phyloP scores from a whole-genome alignment of 2,329 filamentous ascomycete genomes.

The Escovopsis sp. region DNA sequence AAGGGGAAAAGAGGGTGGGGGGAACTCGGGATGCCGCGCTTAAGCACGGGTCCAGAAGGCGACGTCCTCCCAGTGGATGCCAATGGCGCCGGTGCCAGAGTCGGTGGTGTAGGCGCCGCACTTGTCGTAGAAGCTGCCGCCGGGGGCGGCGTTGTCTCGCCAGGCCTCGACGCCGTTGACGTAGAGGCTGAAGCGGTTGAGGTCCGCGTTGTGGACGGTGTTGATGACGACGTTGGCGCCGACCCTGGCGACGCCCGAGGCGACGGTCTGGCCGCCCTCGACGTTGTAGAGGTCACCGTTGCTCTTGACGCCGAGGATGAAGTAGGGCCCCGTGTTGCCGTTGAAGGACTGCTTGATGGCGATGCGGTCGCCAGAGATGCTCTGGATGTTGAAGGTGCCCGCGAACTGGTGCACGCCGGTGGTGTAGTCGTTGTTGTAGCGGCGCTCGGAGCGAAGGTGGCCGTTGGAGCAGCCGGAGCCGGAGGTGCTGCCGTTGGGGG shows the following conservation, averaged over 20 bases:
- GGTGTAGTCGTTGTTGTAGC: constrained; percentile 10
- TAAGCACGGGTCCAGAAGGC: constrained; percentile 6
- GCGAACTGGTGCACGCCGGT: constrained; percentile 10
- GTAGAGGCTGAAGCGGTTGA: constrained; percentile 10
- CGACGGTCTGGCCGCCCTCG: constrained; percentile 9
- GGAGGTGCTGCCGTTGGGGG: constrained; percentile 8
- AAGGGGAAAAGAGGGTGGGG: too few relatives aligned
- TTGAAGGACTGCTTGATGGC: constrained; percentile 13
- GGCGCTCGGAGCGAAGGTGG: constrained; percentile 10
- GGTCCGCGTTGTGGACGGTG: constrained; percentile 10
- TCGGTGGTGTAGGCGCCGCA: constrained; percentile 12
- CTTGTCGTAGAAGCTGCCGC: constrained; percentile 13
- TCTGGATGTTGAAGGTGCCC: constrained; percentile 11
- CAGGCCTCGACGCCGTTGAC: constrained; percentile 10
- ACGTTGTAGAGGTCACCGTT: constrained; percentile 10
- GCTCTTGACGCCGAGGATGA: constrained; percentile 9
- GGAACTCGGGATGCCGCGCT: too few relatives aligned
- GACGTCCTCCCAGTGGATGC: constrained; percentile 9
- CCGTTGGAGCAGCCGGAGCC: constrained; percentile 10
- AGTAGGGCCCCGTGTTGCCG: constrained; percentile 8
- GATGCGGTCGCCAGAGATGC: constrained; percentile 9
- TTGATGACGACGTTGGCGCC: constrained; percentile 10
- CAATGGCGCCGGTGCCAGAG: constrained; percentile 8
- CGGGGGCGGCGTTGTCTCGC: constrained; percentile 8
- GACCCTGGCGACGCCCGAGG: constrained; percentile 7